A percentile compares a stretch with the other conserved stretches of the same genome.
Evolutionary conservation across 768 basidiomycete species (phyloP).

Genomic region (Mycena crocata): DNA sequence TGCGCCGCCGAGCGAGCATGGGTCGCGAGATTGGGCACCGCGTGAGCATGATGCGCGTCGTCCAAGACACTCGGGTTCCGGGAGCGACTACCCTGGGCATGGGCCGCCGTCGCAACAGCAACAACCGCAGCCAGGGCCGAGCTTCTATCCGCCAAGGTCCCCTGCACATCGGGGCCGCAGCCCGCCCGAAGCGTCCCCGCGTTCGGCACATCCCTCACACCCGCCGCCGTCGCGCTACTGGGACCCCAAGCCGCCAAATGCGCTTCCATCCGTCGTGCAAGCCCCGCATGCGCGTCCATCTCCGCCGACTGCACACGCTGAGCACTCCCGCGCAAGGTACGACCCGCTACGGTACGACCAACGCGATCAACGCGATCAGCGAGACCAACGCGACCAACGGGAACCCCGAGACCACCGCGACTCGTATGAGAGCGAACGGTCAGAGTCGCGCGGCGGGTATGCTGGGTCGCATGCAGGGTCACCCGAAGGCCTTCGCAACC

Average conservation of each 20-base stretch:
- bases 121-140: slow-evolving; percentile 28
- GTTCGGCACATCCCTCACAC: slow-evolving; percentile 56
- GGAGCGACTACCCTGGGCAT: slow-evolving; percentile 49
- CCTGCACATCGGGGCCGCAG: slow-evolving; percentile 57
- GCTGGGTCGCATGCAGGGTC: slow-evolving; percentile 51
- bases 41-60: slow-evolving; percentile 53
- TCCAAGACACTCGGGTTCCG: slow-evolving; percentile 45
- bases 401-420: slow-evolving; percentile 52
- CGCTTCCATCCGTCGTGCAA: slow-evolving; percentile 46
- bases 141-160: slow-evolving; percentile 56
- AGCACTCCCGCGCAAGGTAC: slow-evolving; percentile 66
- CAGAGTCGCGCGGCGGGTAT: slow-evolving; percentile 50
- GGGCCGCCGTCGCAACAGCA: slow-evolving; percentile 43
- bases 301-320: slow-evolving; percentile 51
- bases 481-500: slow-evolving; percentile 35
- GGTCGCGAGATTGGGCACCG: slow-evolving; percentile 29
- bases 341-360: slow-evolving; percentile 73
- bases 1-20: slow-evolving; percentile 46
- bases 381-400: slow-evolving; percentile 45
- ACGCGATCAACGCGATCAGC: too few relatives aligned
- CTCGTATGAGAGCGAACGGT: slow-evolving; percentile 47
- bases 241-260: slow-evolving; percentile 67
- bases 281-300: slow-evolving; percentile 48
- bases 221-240: slow-evolving; percentile 58
- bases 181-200: slow-evolving; percentile 73